These are phyloP conservation scores for Phytophthora tubulina DNA, from an alignment of 352 stramenopile genomes.

Conservation along the genomic window DNA sequence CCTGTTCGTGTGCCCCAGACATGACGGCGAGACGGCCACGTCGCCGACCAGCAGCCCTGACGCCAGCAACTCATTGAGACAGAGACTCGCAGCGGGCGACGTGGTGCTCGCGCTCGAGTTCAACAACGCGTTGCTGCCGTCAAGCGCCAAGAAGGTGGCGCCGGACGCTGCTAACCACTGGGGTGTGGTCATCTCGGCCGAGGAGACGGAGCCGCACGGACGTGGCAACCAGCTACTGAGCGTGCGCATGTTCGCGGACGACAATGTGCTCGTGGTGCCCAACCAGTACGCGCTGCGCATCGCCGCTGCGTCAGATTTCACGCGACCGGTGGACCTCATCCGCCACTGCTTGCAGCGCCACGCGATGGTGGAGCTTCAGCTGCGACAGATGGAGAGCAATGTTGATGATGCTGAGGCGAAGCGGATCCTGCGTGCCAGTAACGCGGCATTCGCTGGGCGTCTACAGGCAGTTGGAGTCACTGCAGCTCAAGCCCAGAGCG, in stretches of 20 bases:
- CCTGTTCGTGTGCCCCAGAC: constrained; percentile 57
- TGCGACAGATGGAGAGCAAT: constrained; percentile 37
- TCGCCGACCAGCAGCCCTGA: constrained; percentile 26
- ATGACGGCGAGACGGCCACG: constrained; percentile 33
- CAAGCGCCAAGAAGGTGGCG: constrained; percentile 43
- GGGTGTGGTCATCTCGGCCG: constrained; percentile 59
- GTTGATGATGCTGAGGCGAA: constrained; percentile 33
- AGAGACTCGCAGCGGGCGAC: constrained; percentile 55
- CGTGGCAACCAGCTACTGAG: constrained; percentile 66
- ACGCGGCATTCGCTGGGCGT: constrained; percentile 40
- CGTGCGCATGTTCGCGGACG: constrained; percentile 65
- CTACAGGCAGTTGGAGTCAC: constrained; percentile 39
- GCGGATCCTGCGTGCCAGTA: constrained; percentile 32
- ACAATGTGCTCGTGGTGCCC: constrained; percentile 58
- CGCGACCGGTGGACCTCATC: constrained; percentile 52
- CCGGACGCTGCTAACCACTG: constrained; percentile 64
- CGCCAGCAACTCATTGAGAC: constrained; percentile 46
- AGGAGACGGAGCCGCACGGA: constrained; percentile 55
- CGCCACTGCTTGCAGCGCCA: constrained; percentile 67
- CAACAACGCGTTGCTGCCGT: constrained; percentile 62
- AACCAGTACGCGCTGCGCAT: constrained; percentile 70
- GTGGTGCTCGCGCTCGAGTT: constrained; percentile 79
- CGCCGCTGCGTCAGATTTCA: constrained; percentile 46
- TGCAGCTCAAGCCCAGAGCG: constrained; percentile 19
- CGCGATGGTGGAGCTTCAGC: constrained; percentile 59